phyloP scores from a whole-genome alignment of 192 early-diverging fungal genomes.

The Gamsiella multidivaricata region DNA sequence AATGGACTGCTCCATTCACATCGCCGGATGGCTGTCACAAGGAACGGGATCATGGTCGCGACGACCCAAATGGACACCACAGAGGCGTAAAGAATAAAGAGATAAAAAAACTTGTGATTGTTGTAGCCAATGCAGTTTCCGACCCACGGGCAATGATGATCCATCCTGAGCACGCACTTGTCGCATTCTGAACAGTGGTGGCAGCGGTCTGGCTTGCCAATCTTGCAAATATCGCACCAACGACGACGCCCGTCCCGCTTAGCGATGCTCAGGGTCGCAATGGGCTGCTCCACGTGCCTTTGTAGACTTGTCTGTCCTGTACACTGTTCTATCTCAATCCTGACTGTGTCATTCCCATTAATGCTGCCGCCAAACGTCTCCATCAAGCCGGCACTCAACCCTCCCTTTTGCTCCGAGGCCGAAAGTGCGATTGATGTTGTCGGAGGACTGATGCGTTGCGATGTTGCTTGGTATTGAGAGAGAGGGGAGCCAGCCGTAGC shows the following conservation, averaged over 20 bases:
- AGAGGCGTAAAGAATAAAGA: constrained; percentile 59
- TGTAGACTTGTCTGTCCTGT: not conserved
- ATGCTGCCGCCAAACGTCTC: no score
- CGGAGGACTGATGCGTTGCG: not conserved
- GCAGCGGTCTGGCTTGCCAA: constrained; percentile 64
- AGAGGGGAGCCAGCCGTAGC: not conserved
- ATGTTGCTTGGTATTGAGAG: not conserved
- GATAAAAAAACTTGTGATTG: constrained; percentile 62
- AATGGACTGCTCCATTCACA: constrained; percentile 11
- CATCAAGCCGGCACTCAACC: not conserved
- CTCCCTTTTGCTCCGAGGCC: not conserved
- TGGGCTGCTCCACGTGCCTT: not conserved
- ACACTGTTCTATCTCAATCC: not conserved
- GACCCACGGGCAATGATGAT: constrained; percentile 61
- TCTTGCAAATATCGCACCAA: constrained; percentile 53
- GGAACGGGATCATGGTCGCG: constrained; percentile 52
- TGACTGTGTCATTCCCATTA: not conserved
- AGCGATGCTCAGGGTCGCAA: constrained; percentile 35
- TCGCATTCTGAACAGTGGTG: constrained; percentile 66
- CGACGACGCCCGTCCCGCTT: constrained; percentile 32
- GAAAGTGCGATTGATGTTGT: no score
- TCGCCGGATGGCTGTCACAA: constrained; percentile 7
- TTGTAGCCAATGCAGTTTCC: constrained; percentile 62
- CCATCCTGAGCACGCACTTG: constrained; percentile 65
- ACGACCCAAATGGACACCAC: constrained; percentile 51